Conservation (phyloP, 768 basidiomycete species). For the Suillus weaverae region DNA sequence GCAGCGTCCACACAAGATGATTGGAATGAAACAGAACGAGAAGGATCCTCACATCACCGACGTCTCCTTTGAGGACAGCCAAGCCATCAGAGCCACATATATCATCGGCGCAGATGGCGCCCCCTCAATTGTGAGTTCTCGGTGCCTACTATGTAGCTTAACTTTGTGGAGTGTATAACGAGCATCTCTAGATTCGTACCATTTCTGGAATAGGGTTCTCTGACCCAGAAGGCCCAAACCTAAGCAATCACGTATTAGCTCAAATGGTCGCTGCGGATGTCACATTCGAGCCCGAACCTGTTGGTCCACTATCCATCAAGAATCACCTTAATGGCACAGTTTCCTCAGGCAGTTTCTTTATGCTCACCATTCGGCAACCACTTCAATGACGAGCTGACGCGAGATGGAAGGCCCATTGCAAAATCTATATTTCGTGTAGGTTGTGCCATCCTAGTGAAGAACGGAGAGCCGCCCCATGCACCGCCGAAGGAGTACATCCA, state of each 20-base stretch:
- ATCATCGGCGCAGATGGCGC: constrained; percentile 54
- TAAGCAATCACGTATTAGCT: constrained; percentile 22
- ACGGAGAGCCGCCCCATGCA: constrained; percentile 31
- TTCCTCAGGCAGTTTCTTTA: constrained; percentile 29
- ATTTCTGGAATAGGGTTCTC: constrained; percentile 41
- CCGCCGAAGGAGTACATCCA: constrained; percentile 3
- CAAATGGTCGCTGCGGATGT: constrained; percentile 52
- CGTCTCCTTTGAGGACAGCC: constrained; percentile 48
- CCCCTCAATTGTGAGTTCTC: constrained; percentile 39
- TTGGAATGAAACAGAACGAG: constrained; percentile 34
- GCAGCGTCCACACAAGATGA: constrained; percentile 39
- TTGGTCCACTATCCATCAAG: background rate
- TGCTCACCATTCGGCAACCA: constrained; percentile 33
- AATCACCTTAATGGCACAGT: constrained; percentile 22
- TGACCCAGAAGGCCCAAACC: constrained; percentile 38
- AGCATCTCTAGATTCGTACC: constrained; percentile 40
- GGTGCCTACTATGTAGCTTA: background rate
- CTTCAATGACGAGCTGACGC: background rate
- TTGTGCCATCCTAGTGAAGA: constrained; percentile 33
- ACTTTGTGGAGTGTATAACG: background rate
- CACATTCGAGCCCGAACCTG: constrained; percentile 33
- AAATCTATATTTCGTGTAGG: constrained; percentile 36
- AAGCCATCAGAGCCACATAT: constrained; percentile 42
- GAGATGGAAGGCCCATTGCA: background rate
- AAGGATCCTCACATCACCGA: constrained; percentile 32